Conservation (phyloP, 495 filamentous ascomycete species). For the Aspergillus steynii region DNA sequence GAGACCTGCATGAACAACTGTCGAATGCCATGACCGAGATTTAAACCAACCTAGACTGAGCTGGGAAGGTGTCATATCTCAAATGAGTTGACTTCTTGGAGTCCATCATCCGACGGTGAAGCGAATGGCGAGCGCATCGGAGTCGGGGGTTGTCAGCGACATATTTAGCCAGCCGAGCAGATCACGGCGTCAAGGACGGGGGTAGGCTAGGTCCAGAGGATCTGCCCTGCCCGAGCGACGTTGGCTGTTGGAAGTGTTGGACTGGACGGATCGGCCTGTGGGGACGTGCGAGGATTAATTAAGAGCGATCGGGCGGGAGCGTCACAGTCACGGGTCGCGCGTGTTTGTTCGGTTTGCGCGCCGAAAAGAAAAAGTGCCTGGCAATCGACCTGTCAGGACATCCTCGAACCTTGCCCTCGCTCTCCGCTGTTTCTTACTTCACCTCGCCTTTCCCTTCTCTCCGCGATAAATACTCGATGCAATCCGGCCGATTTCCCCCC, state of each 20-base stretch:
- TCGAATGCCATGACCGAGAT: too few relatives aligned
- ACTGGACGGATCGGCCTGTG: background rate
- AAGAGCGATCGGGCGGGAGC: conserved; percentile 3
- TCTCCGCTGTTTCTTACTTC: background rate
- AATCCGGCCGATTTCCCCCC: background rate
- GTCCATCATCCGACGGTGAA: background rate
- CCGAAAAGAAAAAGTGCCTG: conserved; percentile 9
- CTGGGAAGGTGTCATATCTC: too few relatives aligned
- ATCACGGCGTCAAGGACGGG: background rate
- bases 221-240: too few relatives aligned
- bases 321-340: background rate
- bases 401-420: too few relatives aligned
- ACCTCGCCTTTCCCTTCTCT: background rate
- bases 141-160: background rate
- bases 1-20: too few relatives aligned
- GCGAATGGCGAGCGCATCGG: background rate
- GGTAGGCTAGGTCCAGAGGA: too few relatives aligned
- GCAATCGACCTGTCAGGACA: conserved; percentile 4
- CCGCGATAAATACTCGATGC: background rate
- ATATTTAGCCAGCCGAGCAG: too few relatives aligned
- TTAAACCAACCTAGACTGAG: too few relatives aligned
- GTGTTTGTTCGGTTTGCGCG: conserved; percentile 20
- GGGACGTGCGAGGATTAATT: too few relatives aligned
- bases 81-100: background rate
- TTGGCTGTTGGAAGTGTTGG: background rate